Base-by-base conservation (phyloP, 169 alveolate species). In the Cryptosporidium andersoni region DNA sequence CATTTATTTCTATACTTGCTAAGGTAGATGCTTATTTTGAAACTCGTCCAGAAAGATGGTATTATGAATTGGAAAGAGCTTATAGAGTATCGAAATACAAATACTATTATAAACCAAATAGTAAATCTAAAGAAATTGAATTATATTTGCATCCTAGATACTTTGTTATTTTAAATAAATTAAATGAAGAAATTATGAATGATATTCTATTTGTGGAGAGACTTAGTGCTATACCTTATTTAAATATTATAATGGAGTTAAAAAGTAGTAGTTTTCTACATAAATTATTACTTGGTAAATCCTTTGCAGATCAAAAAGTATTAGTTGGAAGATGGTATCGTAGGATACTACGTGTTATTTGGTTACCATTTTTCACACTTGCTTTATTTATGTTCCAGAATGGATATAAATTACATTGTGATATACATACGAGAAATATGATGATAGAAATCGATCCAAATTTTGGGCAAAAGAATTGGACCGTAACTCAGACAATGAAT, bases 341-440 rank as follows among this genome's bases (percentile, higher is more conserved):
- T 45, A 74, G 85, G 2, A 37, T 74, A 55, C 62, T 74, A 14
- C 55, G 85, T 4, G 85, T 60, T 45, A 74, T 74, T 47, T 74
- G 85, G 85, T 68, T 74, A 9, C 85, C 85, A 11, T 74, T 74
- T 45, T 74, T 58, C n/a, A 74, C 85, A 2, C 52, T 63, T 2
- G 85, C 85, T 4, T 58, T 74, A 68, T 74, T 74, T 51, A 74
- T 58, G 68, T 45, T 74, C 1, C 85, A 74, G 16, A 74, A 74
- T 60, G 85, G 85, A 25, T 25, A 53, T 16, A 74, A 74, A 42
- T 55, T 74, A 4, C 85, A 74, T 51, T 74, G 85, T 56, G 85
- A 74, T 43, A 37, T 74, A 40, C 85, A 74, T 48, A 74, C 85
- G 4, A 55, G 85, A n/a, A 74, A 74, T 25, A 74, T 74, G 40